Evolutionary conservation across 164 flowering plant genomes (phyloP).

Genomic region (Brasenia schreberi): DNA sequence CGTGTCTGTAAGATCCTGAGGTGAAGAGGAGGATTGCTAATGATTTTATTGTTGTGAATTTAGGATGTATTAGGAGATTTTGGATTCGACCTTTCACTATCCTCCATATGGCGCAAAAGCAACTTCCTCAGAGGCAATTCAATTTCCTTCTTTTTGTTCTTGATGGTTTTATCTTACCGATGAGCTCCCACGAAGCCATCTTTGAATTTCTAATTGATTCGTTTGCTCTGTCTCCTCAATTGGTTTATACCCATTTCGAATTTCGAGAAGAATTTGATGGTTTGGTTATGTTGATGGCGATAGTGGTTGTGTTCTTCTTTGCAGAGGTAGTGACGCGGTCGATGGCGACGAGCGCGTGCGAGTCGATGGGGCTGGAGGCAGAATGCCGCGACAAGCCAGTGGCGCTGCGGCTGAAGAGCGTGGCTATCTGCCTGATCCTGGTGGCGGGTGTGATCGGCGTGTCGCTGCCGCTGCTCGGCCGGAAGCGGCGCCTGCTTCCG

Average conservation of each 20-base stretch:
- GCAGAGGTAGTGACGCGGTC: constrained; percentile 22
- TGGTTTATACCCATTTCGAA: no score
- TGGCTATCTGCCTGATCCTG: constrained; percentile 63
- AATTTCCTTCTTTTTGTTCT: no score
- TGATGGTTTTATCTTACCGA: no score
- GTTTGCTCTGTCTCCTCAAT: not conserved
- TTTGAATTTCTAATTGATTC: not conserved
- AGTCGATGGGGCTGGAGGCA: constrained; percentile 8
- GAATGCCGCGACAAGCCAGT: constrained; percentile 49
- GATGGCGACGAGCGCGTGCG: constrained; percentile 33
- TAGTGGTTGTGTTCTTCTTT: not conserved
- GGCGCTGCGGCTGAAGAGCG: constrained; percentile 44
- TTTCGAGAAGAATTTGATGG: no score
- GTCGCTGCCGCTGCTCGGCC: constrained; percentile 66
- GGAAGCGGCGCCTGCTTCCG: constrained; percentile 37
- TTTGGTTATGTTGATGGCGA: not conserved
- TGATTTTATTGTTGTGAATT: not conserved
- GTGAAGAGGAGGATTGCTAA: not conserved
- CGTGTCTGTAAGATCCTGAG: not conserved
- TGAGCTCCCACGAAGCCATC: not conserved
- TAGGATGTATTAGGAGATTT: not conserved
- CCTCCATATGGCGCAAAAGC: not conserved
- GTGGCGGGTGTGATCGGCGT: constrained; percentile 55
- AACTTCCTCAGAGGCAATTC: not conserved
- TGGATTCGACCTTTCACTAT: not conserved